These are phyloP conservation scores for Dictyostelium brefeldianum DNA, from an alignment of 78 protist species.

Conservation along the genomic window DNA sequence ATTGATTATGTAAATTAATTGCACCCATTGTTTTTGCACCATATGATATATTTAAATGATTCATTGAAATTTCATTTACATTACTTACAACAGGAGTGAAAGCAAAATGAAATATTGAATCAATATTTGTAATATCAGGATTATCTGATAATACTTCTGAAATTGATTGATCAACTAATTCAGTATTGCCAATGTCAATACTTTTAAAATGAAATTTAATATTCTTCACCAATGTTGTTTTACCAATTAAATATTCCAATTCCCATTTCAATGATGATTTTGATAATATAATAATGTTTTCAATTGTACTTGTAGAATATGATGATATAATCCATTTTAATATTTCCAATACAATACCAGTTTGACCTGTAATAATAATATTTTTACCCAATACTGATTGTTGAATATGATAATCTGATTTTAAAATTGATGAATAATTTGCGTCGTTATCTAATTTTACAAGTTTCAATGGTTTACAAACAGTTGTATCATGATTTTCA, in stretches of 20 bases:
- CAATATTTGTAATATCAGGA: slow-evolving; percentile 7
- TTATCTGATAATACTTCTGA: background rate
- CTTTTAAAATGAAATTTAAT: slow-evolving; percentile 13
- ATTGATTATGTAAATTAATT: slow-evolving; percentile 12
- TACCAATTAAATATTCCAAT: slow-evolving; percentile 10
- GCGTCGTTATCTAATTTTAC: background rate
- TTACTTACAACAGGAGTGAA: background rate
- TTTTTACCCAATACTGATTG: background rate
- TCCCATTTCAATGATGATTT: slow-evolving; percentile 62
- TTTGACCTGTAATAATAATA: slow-evolving; percentile 56
- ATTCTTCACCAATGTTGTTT: background rate
- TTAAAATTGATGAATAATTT: background rate
- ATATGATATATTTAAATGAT: background rate
- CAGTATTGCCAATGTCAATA: slow-evolving; percentile 3
- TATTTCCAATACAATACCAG: slow-evolving; percentile 33
- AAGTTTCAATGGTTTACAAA: background rate
- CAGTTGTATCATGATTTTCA: background rate
- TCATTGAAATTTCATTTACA: background rate
- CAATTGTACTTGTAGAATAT: background rate
- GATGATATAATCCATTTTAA: slow-evolving; percentile 34
- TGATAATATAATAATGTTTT: slow-evolving; percentile 23
- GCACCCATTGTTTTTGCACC: slow-evolving; percentile 28
- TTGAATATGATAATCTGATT: background rate
- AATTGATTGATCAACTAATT: background rate
- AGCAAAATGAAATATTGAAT: slow-evolving; percentile 67